phyloP scores from a whole-genome alignment of 2,329 filamentous ascomycete genomes.

The Sordariomycetes sp. region DNA sequence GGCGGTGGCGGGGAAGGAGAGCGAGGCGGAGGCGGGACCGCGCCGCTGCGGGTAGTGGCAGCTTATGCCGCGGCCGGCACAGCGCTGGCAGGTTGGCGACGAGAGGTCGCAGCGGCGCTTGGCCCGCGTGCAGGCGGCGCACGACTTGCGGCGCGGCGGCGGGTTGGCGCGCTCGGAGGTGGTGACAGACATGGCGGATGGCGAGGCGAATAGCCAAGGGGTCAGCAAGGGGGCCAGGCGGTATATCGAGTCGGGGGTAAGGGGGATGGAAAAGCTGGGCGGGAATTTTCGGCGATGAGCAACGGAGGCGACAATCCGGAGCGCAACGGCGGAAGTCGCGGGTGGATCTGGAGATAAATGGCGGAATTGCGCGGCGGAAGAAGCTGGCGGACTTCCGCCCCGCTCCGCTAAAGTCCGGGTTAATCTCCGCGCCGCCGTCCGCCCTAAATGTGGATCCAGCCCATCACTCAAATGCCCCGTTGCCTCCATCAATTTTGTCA shows the following conservation, averaged over 20 bases:
- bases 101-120: conserved; percentile 46
- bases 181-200: conserved; percentile 1
- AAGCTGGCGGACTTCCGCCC: not conserved
- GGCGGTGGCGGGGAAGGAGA: not conserved
- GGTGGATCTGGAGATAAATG: too few species aligned
- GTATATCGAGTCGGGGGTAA: too few species aligned
- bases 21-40: not conserved
- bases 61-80: conserved; percentile 30
- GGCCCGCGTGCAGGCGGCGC: conserved; percentile 41
- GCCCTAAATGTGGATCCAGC: too few species aligned
- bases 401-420: too few species aligned
- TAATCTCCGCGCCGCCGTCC: too few species aligned
- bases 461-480: too few species aligned
- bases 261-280: too few species aligned
- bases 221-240: too few species aligned
- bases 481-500: too few species aligned
- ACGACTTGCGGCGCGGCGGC: conserved; percentile 42
- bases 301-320: too few species aligned
- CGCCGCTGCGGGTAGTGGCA: conserved; percentile 29
- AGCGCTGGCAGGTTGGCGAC: conserved; percentile 40
- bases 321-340: too few species aligned
- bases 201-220: not conserved
- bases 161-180: conserved; percentile 27
- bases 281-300: too few species aligned
- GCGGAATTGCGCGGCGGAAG: not conserved